phyloP scores from a whole-genome alignment of 495 filamentous ascomycete species.

The Cercophora newfieldiana region DNA sequence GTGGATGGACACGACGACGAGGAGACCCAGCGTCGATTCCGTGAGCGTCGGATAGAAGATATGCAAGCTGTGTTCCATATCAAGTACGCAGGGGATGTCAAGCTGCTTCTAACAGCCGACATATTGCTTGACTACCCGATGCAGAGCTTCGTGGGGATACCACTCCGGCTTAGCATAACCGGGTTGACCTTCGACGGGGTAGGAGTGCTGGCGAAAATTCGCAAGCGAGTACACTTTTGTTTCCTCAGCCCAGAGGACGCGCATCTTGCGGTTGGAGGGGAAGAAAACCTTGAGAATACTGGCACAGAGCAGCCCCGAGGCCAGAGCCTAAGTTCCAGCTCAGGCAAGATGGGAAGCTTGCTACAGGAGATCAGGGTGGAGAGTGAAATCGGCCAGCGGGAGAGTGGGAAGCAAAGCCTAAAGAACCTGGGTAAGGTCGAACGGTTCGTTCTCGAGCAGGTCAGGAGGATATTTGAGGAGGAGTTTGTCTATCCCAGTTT shows the following conservation, averaged over 20 bases:
- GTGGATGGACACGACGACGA: conserved; percentile 24
- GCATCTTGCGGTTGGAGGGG: conserved; percentile 61
- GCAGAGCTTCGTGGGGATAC: conserved; percentile 92
- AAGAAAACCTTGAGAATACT: conserved; percentile 38
- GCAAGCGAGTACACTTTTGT: conserved; percentile 82
- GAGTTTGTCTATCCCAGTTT: conserved; percentile 98
- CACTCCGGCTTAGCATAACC: conserved; percentile 87
- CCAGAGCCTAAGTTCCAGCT: conserved; percentile 12
- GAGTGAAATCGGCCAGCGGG: conserved; percentile 92
- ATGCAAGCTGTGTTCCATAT: conserved; percentile 89
- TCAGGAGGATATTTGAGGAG: conserved; percentile 94
- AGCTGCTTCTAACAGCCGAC: conserved; percentile 84
- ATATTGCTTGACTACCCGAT: conserved; percentile 97
- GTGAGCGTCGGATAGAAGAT: conserved; percentile 62
- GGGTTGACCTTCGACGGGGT: conserved; percentile 93
- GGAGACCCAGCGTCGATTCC: conserved; percentile 36
- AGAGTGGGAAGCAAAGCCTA: conserved; percentile 85
- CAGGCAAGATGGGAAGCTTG: conserved; percentile 62
- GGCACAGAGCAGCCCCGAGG: conserved; percentile 25
- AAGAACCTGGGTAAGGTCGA: conserved; percentile 99
- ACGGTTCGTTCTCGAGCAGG: conserved; percentile 94
- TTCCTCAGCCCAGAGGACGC: conserved; percentile 89
- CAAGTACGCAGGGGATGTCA: conserved; percentile 80
- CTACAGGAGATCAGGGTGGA: conserved; percentile 92
- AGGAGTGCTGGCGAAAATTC: conserved; percentile 85